These are phyloP conservation scores for Ogataea paradorogensis DNA, from an alignment of 805 yeast species.

Conservation along the genomic window DNA sequence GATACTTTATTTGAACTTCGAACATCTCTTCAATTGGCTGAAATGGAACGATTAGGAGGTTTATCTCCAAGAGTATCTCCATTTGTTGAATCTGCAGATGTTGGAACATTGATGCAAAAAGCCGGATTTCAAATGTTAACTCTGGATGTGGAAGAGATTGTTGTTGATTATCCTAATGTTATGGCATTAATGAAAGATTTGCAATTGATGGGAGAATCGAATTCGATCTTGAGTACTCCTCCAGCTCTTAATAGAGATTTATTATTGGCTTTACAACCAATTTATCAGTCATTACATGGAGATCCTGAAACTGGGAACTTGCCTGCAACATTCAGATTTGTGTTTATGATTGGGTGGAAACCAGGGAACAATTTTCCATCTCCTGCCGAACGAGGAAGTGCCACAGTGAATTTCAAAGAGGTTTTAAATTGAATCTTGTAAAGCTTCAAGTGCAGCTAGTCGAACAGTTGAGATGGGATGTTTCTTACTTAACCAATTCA, in stretches of 20 bases:
- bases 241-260: constrained; percentile 56
- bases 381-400: constrained; percentile 73
- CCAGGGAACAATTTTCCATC: constrained; percentile 65
- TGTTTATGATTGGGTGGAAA: constrained; percentile 90
- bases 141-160: constrained; percentile 78
- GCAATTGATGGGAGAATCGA: constrained; percentile 82
- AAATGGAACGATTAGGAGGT: constrained; percentile 75
- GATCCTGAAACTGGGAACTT: constrained; percentile 47
- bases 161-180: constrained; percentile 74
- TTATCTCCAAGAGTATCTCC: constrained; percentile 81
- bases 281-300: constrained; percentile 70
- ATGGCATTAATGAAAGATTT: constrained; percentile 65
- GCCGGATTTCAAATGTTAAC: constrained; percentile 81
- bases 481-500: constrained; percentile 23
- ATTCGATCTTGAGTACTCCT: constrained; percentile 44
- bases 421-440: constrained; percentile 36
- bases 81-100: constrained; percentile 71
- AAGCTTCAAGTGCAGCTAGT: constrained; percentile 19
- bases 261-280: constrained; percentile 71
- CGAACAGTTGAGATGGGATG: constrained; percentile 25
- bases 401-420: constrained; percentile 65
- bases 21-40: constrained; percentile 78
- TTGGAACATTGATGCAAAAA: constrained; percentile 66
- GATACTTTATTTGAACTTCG: constrained; percentile 83
- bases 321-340: constrained; percentile 79